These are phyloP conservation scores for Aspergillus piperis DNA, from an alignment of 2,329 filamentous ascomycete species.

Conservation along the genomic window DNA sequence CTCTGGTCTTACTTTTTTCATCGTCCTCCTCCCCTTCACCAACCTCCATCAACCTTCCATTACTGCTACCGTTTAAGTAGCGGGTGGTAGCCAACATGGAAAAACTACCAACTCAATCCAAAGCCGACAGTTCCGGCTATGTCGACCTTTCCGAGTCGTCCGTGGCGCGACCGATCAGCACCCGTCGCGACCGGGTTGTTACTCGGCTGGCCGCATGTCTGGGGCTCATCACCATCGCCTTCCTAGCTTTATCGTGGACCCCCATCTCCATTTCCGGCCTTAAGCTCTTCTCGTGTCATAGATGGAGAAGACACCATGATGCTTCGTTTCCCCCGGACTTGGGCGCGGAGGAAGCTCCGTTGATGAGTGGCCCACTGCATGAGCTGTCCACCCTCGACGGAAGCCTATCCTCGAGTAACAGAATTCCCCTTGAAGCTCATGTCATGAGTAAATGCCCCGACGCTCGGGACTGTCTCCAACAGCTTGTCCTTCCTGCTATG, in stretches of 20 bases:
- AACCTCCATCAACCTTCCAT: neutral
- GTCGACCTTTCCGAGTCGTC: constrained; percentile 9
- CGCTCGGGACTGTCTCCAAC: constrained; percentile 76
- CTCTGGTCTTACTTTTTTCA: neutral
- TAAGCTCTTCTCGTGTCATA: constrained; percentile 11
- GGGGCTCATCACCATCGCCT: constrained; percentile 13
- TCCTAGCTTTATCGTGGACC: constrained; percentile 14
- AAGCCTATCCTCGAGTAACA: constrained; percentile 8
- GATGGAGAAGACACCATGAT: neutral
- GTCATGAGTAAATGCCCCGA: constrained; percentile 98
- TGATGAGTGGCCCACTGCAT: constrained; percentile 1
- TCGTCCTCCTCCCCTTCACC: neutral
- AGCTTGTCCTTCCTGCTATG: constrained; percentile 85
- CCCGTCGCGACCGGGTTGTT: constrained; percentile 16
- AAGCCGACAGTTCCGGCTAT: constrained; percentile 3
- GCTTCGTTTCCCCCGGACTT: neutral
- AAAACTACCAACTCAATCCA: constrained; percentile 8
- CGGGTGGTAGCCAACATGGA: constrained; percentile 13
- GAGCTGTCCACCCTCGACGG: neutral
- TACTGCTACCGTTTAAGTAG: neutral
- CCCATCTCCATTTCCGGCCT: constrained; percentile 8
- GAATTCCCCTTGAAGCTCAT: constrained; percentile 83
- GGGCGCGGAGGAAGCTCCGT: constrained; percentile 1
- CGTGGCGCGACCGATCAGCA: neutral
- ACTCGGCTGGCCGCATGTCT: constrained; percentile 12